phyloP scores from a whole-genome alignment of 345 rosid genomes.

The Populus tremula region DNA sequence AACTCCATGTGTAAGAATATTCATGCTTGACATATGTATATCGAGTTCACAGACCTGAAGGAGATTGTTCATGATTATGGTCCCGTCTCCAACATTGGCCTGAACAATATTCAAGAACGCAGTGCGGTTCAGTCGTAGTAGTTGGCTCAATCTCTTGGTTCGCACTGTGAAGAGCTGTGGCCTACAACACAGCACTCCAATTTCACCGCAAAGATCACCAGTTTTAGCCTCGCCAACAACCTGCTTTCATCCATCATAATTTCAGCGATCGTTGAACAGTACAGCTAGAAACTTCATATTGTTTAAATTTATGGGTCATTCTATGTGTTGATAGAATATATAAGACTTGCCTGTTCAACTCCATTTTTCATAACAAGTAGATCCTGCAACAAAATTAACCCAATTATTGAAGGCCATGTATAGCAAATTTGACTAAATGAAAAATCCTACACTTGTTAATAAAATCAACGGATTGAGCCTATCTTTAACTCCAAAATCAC shows the following conservation, averaged over 20 bases:
- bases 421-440: background rate
- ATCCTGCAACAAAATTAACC: conserved; percentile 16
- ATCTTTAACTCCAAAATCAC: background rate
- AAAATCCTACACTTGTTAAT: background rate
- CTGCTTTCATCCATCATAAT: conserved; percentile 34
- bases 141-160: conserved; percentile 84
- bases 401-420: background rate
- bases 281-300: background rate
- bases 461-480: too few relatives aligned
- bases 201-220: conserved; percentile 84
- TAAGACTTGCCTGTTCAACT: conserved; percentile 29
- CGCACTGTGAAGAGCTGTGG: conserved; percentile 88
- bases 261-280: background rate
- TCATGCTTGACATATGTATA: background rate
- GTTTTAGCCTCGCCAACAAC: conserved; percentile 63
- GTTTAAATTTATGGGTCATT: background rate
- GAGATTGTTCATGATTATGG: conserved; percentile 84
- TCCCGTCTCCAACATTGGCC: conserved; percentile 91
- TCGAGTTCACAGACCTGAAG: conserved; percentile 53
- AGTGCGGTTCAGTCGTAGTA: conserved; percentile 80
- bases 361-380: conserved; percentile 22
- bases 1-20: background rate
- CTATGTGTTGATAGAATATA: background rate
- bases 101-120: conserved; percentile 79
- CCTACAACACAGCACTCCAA: conserved; percentile 79